Base-by-base conservation (phyloP, 768 basidiomycete species). In the Tylopilus rubrobrunneus region DNA sequence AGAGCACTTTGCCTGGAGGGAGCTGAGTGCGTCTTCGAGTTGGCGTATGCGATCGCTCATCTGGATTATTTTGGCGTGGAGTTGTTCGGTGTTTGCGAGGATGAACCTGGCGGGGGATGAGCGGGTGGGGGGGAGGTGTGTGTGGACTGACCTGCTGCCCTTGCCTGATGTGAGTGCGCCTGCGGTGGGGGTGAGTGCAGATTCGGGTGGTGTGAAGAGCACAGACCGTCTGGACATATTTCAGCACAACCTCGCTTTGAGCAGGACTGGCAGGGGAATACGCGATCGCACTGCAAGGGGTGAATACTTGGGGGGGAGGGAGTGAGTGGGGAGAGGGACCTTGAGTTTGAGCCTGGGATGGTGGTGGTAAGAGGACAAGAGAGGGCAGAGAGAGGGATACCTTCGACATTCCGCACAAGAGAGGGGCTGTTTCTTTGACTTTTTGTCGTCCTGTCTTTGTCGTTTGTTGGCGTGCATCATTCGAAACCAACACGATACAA, bases 201-300 rank as follows among this genome's bases (percentile, higher is more conserved):
- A n/a, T n/a, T n/a, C n/a, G n/a, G n/a, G n/a, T n/a, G n/a, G n/a
- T n/a, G 1, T 0, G 2, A 8, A 15, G 2, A 0, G 2, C 7
- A 57, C 71, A 4, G 46, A 81, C 82, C 82, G 59, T 83, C 82
- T 45, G 82, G 82, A 62, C 82, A 83, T 50, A 83, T 76, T 53
- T 79, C 81, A 4, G 80, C 81, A 58, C 83, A 84, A 2, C 86
- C 83, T 57, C 83, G 73, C 67, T 85, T 85, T 27, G 80, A 79
- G 61, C 83, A 85, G 48, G 83, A 84, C 73, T 83, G 80, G 61
- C 83, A 85, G 25, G 83, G 83, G 61, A 84, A 84, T 5, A 80
- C 74, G 51, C 83, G 81, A 71, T 85, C 83, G 62, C 83, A 85
- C 83, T 83, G 7, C 5, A 14, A 39, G 31, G 49, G 12, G 56